Conservation (phyloP, 208 protist species). For the Leishmania guyanensis region DNA sequence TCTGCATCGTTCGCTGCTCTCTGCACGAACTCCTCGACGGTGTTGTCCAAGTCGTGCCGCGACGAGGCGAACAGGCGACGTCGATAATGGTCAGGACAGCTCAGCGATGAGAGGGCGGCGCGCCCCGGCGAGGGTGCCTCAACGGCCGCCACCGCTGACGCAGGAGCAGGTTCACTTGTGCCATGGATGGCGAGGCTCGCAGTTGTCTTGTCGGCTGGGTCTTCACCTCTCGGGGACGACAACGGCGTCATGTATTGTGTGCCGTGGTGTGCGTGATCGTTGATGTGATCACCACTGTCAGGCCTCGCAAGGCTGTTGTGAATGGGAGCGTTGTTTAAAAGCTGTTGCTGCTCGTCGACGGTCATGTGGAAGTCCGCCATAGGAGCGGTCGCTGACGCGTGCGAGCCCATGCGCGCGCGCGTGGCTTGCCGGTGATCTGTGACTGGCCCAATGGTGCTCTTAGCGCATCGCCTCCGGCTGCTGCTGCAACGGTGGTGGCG, state of each 20-base stretch:
- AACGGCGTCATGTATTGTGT: background rate
- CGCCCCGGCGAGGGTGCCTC: background rate
- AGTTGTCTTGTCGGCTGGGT: background rate
- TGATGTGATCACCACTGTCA: background rate
- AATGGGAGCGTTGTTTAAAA: background rate
- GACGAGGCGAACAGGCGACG: background rate
- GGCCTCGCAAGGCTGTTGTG: background rate
- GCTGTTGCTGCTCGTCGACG: background rate
- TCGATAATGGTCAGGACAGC: background rate
- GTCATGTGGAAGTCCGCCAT: background rate
- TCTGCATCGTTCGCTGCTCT: slow-evolving; percentile 24
- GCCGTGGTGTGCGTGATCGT: background rate
- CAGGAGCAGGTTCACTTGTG: background rate
- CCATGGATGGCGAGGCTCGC: background rate
- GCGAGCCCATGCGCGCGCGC: background rate
- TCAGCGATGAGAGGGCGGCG: background rate
- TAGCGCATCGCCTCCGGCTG: background rate
- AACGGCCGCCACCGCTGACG: background rate
- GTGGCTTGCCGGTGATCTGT: background rate
- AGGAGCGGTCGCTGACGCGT: background rate
- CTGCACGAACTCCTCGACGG: slow-evolving; percentile 12
- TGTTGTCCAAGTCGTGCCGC: background rate
- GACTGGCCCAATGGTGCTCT: background rate
- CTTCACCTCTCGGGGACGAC: background rate
- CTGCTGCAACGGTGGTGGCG: background rate